Base-by-base conservation (phyloP, 169 alveolate species). In the Plasmodium cynomolgi region DNA sequence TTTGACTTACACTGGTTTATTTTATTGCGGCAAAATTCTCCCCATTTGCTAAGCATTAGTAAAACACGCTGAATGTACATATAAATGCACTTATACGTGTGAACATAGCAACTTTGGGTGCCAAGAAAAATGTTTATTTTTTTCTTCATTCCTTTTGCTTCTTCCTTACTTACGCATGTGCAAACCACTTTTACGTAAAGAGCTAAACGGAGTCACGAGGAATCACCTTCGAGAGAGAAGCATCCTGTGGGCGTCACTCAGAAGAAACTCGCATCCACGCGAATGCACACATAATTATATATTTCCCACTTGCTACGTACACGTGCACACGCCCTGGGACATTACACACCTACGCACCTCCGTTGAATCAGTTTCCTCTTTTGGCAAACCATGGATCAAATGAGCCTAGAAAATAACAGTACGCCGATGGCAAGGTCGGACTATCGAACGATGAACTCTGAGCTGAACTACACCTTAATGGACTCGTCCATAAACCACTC, bases 401-500 rank as follows among this genome's bases (percentile, higher is more conserved):
- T 86, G 73, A 86, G 93, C 72, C 68, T 86, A 11, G 86, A 86
- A 77, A 86, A 86, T 15, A 77, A 41, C 50, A 79, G 80, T 26
- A 31, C 93, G 58, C 93, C 93, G 13, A 50, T 79, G 41, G 85
- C 86, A 80, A 86, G 93, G 68, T 77, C 93, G 9, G 93, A 50
- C 7, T 86, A 75, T 15, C n/a, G 71, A 13, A 79, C 93, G 33
- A 75, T 75, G 47, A 86, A 86, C 50, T 86, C 93, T 2, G 86
- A 75, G 0, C 11, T 86, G 17, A 86, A 86, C 72, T 86, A 86
- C 72, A 86, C 93, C 1, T 17, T 86, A 39, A 86, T 86, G 93
- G 93, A 86, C 72, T 86, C 93, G 15, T 86, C 93, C 9, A 50
- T 86, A 17, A 86, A 86, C 39, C 84, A 86, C 31, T 86, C 93